Percentiles rank a stretch among this genome's conserved stretches.
These are phyloP conservation scores for Epichloe hybrida DNA, from an alignment of 2,329 filamentous ascomycete genomes.

Conservation along the genomic window DNA sequence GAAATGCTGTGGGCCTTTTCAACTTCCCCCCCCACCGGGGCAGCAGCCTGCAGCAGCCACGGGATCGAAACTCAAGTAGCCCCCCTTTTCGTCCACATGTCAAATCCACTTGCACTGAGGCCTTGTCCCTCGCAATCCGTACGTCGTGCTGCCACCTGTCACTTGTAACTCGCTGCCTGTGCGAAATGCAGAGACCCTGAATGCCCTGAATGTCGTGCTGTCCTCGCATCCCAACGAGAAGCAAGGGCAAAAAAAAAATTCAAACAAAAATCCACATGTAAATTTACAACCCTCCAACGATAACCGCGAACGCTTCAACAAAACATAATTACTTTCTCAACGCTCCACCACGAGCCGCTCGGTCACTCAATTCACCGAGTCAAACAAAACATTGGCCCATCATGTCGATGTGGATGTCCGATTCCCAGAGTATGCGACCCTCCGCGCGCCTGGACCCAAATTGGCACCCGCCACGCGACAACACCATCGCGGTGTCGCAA, in stretches of 20 bases:
- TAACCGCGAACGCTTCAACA: too few species aligned
- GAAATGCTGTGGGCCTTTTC: not conserved
- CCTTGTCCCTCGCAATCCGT: not conserved
- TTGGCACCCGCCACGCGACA: not conserved
- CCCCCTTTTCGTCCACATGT: not conserved
- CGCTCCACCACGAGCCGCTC: not conserved
- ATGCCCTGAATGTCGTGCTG: conserved; percentile 4
- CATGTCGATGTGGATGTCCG: conserved; percentile 86
- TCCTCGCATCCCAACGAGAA: conserved; percentile 4
- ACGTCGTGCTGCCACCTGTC: not conserved
- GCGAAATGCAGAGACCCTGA: conserved; percentile 5
- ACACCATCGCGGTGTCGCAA: not conserved
- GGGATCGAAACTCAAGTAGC: not conserved
- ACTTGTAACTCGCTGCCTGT: not conserved
- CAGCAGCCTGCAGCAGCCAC: not conserved
- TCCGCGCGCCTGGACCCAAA: not conserved
- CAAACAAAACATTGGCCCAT: conserved; percentile 6
- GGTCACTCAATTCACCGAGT: not conserved
- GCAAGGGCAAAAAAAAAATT: not conserved
- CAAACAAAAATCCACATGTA: not conserved
- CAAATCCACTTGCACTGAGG: not conserved
- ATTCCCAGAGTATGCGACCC: conserved; percentile 69
- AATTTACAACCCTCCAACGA: too few species aligned
- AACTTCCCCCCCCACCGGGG: not conserved
- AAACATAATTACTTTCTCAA: not conserved